phyloP scores from a whole-genome alignment of 2,329 filamentous ascomycete genomes.

The Chalaropsis thielavioides region DNA sequence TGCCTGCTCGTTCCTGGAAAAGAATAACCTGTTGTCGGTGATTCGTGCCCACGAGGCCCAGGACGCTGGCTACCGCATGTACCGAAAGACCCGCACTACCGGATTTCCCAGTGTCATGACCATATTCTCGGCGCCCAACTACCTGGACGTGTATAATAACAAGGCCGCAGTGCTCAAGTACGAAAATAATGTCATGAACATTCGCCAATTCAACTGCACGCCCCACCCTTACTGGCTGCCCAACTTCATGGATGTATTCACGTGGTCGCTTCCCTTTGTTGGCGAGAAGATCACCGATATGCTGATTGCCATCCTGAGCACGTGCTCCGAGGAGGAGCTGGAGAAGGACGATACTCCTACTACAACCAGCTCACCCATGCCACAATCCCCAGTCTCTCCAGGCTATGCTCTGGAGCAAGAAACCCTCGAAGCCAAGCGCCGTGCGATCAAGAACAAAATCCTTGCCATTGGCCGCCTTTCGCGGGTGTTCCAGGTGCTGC shows the following conservation, averaged over 20 bases:
- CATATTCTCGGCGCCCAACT: conserved; percentile 97
- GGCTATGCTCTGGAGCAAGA: conserved; percentile 30
- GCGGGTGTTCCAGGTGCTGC: conserved; percentile 93
- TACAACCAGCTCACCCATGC: conserved; percentile 39
- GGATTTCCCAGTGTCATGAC: conserved; percentile 99
- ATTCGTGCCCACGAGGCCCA: conserved; percentile 97
- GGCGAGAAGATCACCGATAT: conserved; percentile 99
- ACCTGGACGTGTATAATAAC: conserved; percentile 99
- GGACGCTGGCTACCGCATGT: conserved; percentile 98
- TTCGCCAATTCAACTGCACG: conserved; percentile 98
- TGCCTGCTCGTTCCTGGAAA: conserved; percentile 92
- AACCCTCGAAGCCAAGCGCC: conserved; percentile 82
- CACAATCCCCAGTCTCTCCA: conserved; percentile 52
- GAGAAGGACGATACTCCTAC: conserved; percentile 64
- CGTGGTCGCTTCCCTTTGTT: conserved; percentile 98
- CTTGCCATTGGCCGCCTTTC: conserved; percentile 91
- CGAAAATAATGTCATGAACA: conserved; percentile 99
- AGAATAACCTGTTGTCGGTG: conserved; percentile 94
- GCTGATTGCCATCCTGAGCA: conserved; percentile 96
- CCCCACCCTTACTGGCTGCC: conserved; percentile 98
- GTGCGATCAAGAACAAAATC: conserved; percentile 99
- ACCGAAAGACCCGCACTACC: conserved; percentile 92
- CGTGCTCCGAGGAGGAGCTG: conserved; percentile 96
- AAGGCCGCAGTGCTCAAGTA: conserved; percentile 98
- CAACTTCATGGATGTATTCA: conserved; percentile 99